These are phyloP conservation scores for Vicia villosa DNA, from an alignment of 306 rosid species.

Conservation along the genomic window DNA sequence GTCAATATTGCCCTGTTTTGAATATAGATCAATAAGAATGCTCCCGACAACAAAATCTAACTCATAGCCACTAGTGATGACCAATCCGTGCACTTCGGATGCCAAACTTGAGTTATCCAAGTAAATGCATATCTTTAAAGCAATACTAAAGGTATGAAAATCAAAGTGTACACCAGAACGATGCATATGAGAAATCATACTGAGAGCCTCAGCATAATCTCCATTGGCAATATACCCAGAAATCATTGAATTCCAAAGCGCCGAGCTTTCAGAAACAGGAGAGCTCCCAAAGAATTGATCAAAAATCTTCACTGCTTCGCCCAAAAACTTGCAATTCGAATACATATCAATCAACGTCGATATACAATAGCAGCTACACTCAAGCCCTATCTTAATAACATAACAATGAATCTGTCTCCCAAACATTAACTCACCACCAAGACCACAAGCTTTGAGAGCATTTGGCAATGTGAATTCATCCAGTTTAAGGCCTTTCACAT, in stretches of 20 bases:
- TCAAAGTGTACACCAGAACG: slow-evolving; percentile 56
- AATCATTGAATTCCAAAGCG: slow-evolving; percentile 81
- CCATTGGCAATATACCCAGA: slow-evolving; percentile 66
- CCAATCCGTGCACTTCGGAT: slow-evolving; percentile 78
- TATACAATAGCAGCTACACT: slow-evolving; percentile 56
- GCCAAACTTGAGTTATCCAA: slow-evolving; percentile 53
- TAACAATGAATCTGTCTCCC: slow-evolving; percentile 76
- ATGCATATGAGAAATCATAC: slow-evolving; percentile 54
- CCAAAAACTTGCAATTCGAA: slow-evolving; percentile 60
- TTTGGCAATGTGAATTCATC: slow-evolving; percentile 76
- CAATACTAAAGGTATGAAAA: slow-evolving; percentile 66
- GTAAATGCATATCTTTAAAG: slow-evolving; percentile 70
- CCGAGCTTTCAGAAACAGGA: slow-evolving; percentile 52
- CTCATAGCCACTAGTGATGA: slow-evolving; percentile 62
- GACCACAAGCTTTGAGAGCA: slow-evolving; percentile 65
- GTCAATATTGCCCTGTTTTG: slow-evolving; percentile 54
- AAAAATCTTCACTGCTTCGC: slow-evolving; percentile 58
- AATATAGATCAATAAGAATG: slow-evolving; percentile 67
- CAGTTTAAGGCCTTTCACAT: slow-evolving; percentile 53
- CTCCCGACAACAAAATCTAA: slow-evolving; percentile 74
- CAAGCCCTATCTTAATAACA: slow-evolving; percentile 63
- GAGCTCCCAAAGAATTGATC: slow-evolving; percentile 39
- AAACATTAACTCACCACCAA: slow-evolving; percentile 37
- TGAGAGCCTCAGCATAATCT: slow-evolving; percentile 51
- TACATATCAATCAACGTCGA: slow-evolving; percentile 87